phyloP scores from a whole-genome alignment of 371 early-diverging fungal species.

The Nematocida ausubeli region DNA sequence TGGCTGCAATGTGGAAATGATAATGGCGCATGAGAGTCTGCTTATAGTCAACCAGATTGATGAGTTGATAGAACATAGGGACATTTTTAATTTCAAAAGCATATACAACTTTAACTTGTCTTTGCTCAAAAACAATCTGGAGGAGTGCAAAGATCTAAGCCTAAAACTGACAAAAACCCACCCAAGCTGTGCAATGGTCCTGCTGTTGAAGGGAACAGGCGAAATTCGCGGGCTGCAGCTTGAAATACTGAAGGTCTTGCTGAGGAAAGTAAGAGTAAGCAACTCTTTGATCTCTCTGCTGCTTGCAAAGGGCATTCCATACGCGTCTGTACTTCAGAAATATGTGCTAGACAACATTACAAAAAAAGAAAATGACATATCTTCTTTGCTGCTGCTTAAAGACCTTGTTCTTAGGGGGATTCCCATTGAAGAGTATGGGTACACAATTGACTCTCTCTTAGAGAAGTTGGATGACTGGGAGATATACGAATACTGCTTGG shows the following conservation, averaged over 20 bases:
- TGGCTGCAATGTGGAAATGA: neutral
- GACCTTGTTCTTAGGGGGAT: slow-evolving; percentile 41
- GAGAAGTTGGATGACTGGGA: slow-evolving; percentile 64
- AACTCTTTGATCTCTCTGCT: slow-evolving; percentile 43
- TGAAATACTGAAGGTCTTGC: neutral
- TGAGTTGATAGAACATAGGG: neutral
- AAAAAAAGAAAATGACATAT: slow-evolving; percentile 17
- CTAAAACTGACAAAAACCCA: neutral
- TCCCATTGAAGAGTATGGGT: slow-evolving; percentile 1
- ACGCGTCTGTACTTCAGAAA: neutral
- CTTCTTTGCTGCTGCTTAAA: slow-evolving; percentile 48
- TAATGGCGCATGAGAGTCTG: neutral
- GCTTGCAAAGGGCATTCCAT: slow-evolving; percentile 31
- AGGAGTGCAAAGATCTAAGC: neutral
- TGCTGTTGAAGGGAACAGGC: neutral
- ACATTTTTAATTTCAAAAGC: neutral
- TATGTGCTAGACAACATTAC: neutral
- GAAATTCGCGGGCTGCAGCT: no score
- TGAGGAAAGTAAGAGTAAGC: slow-evolving; percentile 24
- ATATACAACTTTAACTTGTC: slow-evolving; percentile 4
- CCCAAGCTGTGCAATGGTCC: neutral
- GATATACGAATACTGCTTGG: slow-evolving; percentile 60
- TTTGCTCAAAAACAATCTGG: neutral
- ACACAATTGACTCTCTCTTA: slow-evolving; percentile 41
- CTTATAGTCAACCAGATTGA: neutral